A percentile compares a stretch with the other conserved stretches of the same genome.
phyloP scores from a whole-genome alignment of 805 yeast genomes.

The Yarrowia sp. region DNA sequence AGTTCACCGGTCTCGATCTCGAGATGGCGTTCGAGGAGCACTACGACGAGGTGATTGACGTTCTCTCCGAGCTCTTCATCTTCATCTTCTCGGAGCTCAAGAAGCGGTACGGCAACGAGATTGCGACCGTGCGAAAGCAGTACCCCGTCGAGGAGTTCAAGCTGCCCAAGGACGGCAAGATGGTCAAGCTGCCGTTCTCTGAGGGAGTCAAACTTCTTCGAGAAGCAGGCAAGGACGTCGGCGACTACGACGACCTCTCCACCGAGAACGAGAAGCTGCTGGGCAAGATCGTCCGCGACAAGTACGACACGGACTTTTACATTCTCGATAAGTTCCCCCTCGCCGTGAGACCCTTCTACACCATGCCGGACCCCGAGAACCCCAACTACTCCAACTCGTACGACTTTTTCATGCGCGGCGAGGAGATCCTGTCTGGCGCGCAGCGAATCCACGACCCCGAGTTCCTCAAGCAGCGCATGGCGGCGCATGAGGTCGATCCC shows the following conservation, averaged over 20 bases:
- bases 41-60: slow-evolving; percentile 81
- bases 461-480: slow-evolving; percentile 77
- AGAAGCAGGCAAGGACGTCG: slow-evolving; percentile 74
- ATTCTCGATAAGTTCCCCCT: slow-evolving; percentile 97
- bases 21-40: slow-evolving; percentile 99
- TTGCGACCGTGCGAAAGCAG: slow-evolving; percentile 86
- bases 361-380: slow-evolving; percentile 96
- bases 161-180: slow-evolving; percentile 88
- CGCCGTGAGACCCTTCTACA: slow-evolving; percentile 95
- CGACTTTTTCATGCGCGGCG: slow-evolving; percentile 99
- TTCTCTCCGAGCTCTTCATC: slow-evolving; percentile 69
- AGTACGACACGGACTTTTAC: slow-evolving; percentile 96
- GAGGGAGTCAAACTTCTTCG: slow-evolving; percentile 88
- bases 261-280: slow-evolving; percentile 94
- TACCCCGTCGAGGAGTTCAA: slow-evolving; percentile 97
- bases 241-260: slow-evolving; percentile 80
- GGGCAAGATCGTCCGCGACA: slow-evolving; percentile 87
- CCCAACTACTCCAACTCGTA: slow-evolving; percentile 94
- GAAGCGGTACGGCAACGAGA: slow-evolving; percentile 74
- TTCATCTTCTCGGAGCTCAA: slow-evolving; percentile 85
- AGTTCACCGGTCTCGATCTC: slow-evolving; percentile 93
- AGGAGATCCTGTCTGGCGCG: slow-evolving; percentile 98
- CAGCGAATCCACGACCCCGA: slow-evolving; percentile 97
- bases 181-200: slow-evolving; percentile 84
- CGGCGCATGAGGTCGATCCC: slow-evolving; percentile 78